A percentile compares a stretch with the other conserved stretches of the same genome.
Evolutionary conservation across 257 asterid species (phyloP).

Genomic region (Anisodus acutangulus): DNA sequence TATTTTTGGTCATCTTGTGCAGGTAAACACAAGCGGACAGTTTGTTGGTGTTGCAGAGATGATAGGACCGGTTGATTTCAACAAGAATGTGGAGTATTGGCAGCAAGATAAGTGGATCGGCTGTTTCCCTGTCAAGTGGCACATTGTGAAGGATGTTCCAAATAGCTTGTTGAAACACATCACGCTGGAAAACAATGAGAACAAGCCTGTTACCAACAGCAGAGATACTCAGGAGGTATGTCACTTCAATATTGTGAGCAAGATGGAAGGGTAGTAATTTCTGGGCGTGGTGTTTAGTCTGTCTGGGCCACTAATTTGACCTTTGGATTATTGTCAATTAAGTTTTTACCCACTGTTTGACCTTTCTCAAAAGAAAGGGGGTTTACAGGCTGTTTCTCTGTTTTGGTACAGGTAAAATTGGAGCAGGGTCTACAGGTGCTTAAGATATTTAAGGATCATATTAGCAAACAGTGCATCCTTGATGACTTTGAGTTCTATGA

Average conservation of each 20-base stretch:
- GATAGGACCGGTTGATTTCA: constrained; percentile 73
- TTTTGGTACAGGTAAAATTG: constrained; percentile 56
- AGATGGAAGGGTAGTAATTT: not conserved
- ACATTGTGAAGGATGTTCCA: constrained; percentile 81
- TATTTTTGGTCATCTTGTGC: not conserved
- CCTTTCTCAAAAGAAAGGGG: not conserved
- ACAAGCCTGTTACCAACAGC: constrained; percentile 77
- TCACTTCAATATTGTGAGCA: not conserved
- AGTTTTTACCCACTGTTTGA: not conserved
- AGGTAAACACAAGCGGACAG: constrained; percentile 85
- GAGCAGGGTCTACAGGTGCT: constrained; percentile 71
- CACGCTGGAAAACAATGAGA: constrained; percentile 72
- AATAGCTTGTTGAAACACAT: constrained; percentile 74
- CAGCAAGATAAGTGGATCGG: constrained; percentile 92
- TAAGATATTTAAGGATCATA: constrained; percentile 63
- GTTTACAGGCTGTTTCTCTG: not conserved
- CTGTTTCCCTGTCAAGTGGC: constrained; percentile 87
- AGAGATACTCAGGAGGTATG: constrained; percentile 87
- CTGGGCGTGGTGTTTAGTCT: not conserved
- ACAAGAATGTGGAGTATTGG: constrained; percentile 79
- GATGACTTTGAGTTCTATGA: constrained; percentile 80
- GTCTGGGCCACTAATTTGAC: not conserved
- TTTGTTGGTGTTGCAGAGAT: constrained; percentile 86
- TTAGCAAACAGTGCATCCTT: constrained; percentile 61
- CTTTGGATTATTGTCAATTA: not conserved